Evolutionary conservation across 108 stramenopile species (phyloP).

Genomic region (Craspedostauros australis): DNA sequence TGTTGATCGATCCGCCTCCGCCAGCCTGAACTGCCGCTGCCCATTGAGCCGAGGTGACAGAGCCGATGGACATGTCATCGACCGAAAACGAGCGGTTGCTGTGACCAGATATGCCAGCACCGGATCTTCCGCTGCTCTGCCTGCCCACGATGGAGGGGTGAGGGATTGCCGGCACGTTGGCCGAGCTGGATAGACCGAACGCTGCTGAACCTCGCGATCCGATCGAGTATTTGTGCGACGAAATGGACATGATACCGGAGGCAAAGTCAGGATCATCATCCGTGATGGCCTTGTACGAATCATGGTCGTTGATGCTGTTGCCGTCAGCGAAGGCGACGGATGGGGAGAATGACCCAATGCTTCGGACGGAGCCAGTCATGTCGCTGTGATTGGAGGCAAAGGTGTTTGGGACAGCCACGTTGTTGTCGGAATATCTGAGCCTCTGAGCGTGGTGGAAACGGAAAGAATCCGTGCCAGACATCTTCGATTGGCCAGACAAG

Average conservation of each 20-base stretch:
- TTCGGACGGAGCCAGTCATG: slow-evolving; percentile 1
- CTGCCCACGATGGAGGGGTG: background rate
- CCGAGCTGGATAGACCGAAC: background rate
- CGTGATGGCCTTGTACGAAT: slow-evolving; percentile 12
- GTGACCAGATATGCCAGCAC: background rate
- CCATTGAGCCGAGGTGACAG: slow-evolving; percentile 13
- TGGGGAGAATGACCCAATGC: slow-evolving; percentile 7
- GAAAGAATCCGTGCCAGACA: background rate
- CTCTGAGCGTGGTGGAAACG: background rate
- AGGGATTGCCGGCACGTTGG: slow-evolving; percentile 1
- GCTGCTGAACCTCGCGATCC: too few relatives aligned
- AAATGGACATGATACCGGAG: too few relatives aligned
- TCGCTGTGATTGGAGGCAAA: background rate
- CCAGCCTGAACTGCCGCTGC: slow-evolving; percentile 1
- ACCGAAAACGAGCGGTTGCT: slow-evolving; percentile 19
- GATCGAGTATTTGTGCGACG: too few relatives aligned
- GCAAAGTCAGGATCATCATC: too few relatives aligned
- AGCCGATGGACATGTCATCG: slow-evolving; percentile 6
- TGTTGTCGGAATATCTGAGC: slow-evolving; percentile 1
- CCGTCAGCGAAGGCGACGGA: slow-evolving; percentile 19
- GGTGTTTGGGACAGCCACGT: slow-evolving; percentile 8
- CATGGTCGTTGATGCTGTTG: slow-evolving; percentile 8
- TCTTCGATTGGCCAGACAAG: background rate
- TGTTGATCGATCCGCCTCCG: background rate
- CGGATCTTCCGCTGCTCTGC: background rate